Evolutionary conservation across 2,329 filamentous ascomycete species (phyloP), one percentile per base, ranked within the genome.

Genomic region (Myriosclerotinia scirpicola): DNA sequence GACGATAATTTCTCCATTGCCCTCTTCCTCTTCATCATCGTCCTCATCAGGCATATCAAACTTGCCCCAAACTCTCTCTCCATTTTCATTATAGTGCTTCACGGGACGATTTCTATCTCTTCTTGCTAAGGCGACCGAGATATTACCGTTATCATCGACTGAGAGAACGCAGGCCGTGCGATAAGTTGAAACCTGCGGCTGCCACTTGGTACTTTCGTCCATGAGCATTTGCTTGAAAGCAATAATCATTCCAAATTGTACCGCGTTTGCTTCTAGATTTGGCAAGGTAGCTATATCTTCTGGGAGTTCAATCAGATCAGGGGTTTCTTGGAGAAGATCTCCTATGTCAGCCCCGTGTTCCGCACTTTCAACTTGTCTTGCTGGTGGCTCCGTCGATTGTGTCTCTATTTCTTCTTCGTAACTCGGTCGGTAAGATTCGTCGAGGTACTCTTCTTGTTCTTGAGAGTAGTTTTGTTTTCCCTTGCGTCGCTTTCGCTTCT

Each of bases 1-100:
- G 40, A 93, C 67, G 8, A 81, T 81, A n/a, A 87, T 83, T 59
- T 84, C 80, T 0, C 90, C 90, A 68, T 88, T 83, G 66, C 89
- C 84, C 61, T 81, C 79, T 3, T 77, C 78, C 12, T 80, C 80
- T 17, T 83, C 79, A 0, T 85, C 84, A 15, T 85, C 86, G 14
- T 86, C 85, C 8, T 87, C 83, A 9, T 85, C 85, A 0, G 89
- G 89, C 71, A 87, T 87, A 73, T 96, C 92, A 70, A 96, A 95
- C 67, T 88, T 90, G 69, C 84, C 87, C 72, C 94, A 96, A 12
- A 92, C 78, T 12, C 92, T 84, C 69, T 90, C 82, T 0, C 92
- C 92, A 0, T 90, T 88, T 50, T 84, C 82, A 71, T 94, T 87
- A 70, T 87, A 87, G 22, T 79, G 76, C 73, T 85, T 88, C 69